These are phyloP conservation scores for Calonectria multiphialidica DNA, from an alignment of 2,329 filamentous ascomycete genomes.

Conservation along the genomic window DNA sequence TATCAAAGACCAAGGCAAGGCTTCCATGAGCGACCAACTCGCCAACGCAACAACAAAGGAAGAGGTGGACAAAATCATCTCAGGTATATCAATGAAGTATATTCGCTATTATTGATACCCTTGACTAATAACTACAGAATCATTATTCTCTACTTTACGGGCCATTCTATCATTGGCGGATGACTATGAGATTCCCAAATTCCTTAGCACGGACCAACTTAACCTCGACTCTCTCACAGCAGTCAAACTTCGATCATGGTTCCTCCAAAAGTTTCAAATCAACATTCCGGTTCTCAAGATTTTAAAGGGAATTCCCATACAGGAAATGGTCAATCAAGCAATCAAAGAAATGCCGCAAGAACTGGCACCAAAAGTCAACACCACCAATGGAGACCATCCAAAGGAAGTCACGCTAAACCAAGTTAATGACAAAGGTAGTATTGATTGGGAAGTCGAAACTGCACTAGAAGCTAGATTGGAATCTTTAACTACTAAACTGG, in stretches of 20 bases:
- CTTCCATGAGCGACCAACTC: neutral
- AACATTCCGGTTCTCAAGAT: constrained; percentile 61
- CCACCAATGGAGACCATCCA: neutral
- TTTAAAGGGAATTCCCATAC: constrained; percentile 21
- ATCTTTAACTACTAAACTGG: neutral
- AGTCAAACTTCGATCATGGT: constrained; percentile 61
- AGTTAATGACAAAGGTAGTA: too few relatives aligned
- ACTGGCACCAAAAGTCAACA: neutral
- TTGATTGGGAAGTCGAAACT: neutral
- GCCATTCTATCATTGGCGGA: neutral
- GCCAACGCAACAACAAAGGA: neutral
- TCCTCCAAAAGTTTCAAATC: constrained; percentile 54
- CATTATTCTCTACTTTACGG: neutral
- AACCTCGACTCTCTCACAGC: constrained; percentile 48
- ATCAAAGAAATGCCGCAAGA: constrained; percentile 5
- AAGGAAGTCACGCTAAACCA: too few relatives aligned
- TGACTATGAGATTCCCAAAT: neutral
- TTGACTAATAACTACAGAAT: neutral
- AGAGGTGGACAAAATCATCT: neutral
- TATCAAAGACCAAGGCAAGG: neutral
- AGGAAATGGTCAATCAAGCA: constrained; percentile 5
- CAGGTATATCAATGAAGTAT: neutral
- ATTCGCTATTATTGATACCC: neutral
- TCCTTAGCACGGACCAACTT: constrained; percentile 28
- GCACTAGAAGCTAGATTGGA: too few relatives aligned